Conservation (phyloP, 2,329 filamentous ascomycete genomes). For the Seiridium cupressi region DNA sequence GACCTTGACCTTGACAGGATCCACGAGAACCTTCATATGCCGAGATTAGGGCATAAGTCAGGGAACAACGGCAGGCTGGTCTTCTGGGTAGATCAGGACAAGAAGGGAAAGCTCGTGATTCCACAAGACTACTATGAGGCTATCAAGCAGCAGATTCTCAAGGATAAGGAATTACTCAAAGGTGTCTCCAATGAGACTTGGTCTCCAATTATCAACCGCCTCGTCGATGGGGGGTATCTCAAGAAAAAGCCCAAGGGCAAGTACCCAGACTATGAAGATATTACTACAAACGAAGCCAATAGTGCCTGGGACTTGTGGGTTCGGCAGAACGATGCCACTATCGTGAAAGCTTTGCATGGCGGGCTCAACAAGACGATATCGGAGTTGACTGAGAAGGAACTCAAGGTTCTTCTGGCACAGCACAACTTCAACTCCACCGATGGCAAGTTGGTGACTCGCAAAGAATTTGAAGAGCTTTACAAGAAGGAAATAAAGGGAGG, state of each 20-base stretch:
- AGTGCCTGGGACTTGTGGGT: slow-evolving; percentile 53
- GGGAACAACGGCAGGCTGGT: neutral
- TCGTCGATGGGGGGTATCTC: neutral
- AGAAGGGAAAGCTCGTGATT: neutral
- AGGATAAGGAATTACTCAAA: neutral
- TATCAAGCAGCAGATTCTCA: neutral
- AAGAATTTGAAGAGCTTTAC: slow-evolving; percentile 18
- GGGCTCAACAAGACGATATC: neutral
- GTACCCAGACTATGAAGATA: neutral
- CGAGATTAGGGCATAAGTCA: neutral
- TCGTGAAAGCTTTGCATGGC: slow-evolving; percentile 31
- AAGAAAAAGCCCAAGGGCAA: neutral
- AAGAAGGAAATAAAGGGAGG: neutral
- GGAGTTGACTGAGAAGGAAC: slow-evolving; percentile 22
- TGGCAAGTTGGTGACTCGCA: slow-evolving; percentile 20
- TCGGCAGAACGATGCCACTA: slow-evolving; percentile 41
- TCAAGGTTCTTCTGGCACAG: slow-evolving; percentile 27
- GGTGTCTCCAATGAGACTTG: neutral
- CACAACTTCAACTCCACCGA: neutral
- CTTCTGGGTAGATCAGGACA: neutral
- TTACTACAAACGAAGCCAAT: slow-evolving; percentile 21
- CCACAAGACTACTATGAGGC: neutral
- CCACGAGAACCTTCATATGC: neutral
- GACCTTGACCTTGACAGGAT: neutral
- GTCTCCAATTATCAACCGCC: neutral